phyloP scores from a whole-genome alignment of 768 basidiomycete genomes.

The Suillus subluteus region DNA sequence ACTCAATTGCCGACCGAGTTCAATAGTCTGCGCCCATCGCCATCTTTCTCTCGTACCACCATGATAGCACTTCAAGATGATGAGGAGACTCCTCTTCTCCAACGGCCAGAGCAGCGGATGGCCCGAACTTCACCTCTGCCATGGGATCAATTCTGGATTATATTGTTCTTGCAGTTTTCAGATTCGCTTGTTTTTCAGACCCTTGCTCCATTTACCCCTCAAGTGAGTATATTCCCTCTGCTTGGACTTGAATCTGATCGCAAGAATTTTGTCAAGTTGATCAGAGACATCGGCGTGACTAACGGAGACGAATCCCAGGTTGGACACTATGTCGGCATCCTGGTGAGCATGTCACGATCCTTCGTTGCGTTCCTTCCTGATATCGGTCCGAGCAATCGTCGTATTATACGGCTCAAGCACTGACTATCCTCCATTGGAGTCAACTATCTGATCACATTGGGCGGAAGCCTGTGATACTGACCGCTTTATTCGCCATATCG shows the following conservation, averaged over 20 bases:
- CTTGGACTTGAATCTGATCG: background rate
- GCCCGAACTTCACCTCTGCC: constrained; percentile 54
- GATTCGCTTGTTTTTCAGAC: constrained; percentile 73
- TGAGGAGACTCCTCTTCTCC: constrained; percentile 61
- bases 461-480: constrained; percentile 44
- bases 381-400: constrained; percentile 39
- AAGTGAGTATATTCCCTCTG: constrained; percentile 41
- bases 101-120: constrained; percentile 18
- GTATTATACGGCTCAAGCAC: constrained; percentile 46
- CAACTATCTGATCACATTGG: constrained; percentile 46
- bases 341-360: constrained; percentile 27
- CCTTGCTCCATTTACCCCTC: constrained; percentile 70
- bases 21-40: background rate
- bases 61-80: constrained; percentile 34
- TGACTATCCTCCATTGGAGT: constrained; percentile 47
- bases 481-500: constrained; percentile 41
- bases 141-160: constrained; percentile 62
- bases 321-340: constrained; percentile 47
- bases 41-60: constrained; percentile 20
- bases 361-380: background rate
- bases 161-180: constrained; percentile 68
- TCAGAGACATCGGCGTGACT: constrained; percentile 29
- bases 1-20: background rate
- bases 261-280: constrained; percentile 9
- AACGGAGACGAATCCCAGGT: constrained; percentile 43